A percentile compares a stretch with the other conserved stretches of the same genome.
phyloP scores from a whole-genome alignment of 768 basidiomycete genomes.

The Panellus pusillus region DNA sequence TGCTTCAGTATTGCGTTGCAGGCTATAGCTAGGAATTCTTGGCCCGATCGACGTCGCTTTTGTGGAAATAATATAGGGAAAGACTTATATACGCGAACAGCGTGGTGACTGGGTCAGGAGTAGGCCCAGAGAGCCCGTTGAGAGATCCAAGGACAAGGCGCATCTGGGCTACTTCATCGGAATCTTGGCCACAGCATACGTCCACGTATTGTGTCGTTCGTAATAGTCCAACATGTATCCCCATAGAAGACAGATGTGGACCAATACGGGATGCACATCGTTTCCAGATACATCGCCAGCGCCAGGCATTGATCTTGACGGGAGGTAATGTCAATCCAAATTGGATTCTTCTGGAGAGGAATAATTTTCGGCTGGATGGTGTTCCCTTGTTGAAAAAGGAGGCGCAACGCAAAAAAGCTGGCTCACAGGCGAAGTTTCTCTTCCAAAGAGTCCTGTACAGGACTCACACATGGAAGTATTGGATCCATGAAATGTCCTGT shows the following conservation, averaged over 20 bases:
- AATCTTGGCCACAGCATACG: constrained; percentile 5
- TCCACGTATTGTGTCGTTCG: constrained; percentile 8
- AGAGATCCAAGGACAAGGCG: constrained; percentile 17
- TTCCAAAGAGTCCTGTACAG: neutral
- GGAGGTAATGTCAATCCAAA: constrained; percentile 11
- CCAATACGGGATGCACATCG: constrained; percentile 16
- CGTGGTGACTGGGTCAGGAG: constrained; percentile 7
- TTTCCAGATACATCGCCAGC: constrained; percentile 12
- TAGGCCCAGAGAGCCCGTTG: constrained; percentile 11
- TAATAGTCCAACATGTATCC: constrained; percentile 17
- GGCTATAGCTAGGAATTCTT: constrained; percentile 12
- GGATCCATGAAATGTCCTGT: too few relatives aligned
- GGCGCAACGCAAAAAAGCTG: neutral
- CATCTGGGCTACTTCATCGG: constrained; percentile 19
- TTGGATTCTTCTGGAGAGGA: constrained; percentile 9
- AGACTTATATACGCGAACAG: constrained; percentile 7
- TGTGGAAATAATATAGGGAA: constrained; percentile 20
- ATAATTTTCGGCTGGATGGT: constrained; percentile 12
- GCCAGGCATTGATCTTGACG: constrained; percentile 9
- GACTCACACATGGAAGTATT: too few relatives aligned
- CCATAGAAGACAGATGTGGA: constrained; percentile 20
- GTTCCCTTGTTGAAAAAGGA: neutral
- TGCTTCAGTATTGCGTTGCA: constrained; percentile 4
- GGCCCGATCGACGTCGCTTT: constrained; percentile 11
- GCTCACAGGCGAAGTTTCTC: constrained; percentile 16